Evolutionary conservation across 2,329 filamentous ascomycete species (phyloP).

Genomic region (Penicillium sp.): DNA sequence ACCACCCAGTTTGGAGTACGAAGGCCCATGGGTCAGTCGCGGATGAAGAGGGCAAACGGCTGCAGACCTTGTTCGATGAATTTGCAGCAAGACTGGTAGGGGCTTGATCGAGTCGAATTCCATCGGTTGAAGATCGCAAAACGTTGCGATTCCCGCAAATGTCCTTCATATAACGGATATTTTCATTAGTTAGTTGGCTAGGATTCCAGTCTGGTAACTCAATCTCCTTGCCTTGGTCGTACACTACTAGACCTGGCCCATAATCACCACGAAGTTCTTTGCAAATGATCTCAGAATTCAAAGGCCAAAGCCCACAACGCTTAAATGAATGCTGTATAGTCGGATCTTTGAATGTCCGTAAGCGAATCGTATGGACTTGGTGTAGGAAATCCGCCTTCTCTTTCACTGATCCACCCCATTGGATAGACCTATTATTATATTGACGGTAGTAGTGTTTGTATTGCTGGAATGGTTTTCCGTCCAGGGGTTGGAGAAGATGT

Average conservation of each 20-base stretch:
- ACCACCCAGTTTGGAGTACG: conserved; percentile 19
- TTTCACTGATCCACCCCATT: background rate
- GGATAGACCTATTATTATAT: background rate
- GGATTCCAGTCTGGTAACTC: too few species aligned
- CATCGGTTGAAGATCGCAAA: too few species aligned
- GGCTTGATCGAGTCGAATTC: too few species aligned
- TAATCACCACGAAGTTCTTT: too few species aligned
- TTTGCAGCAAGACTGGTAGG: too few species aligned
- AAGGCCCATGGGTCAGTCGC: conserved; percentile 18
- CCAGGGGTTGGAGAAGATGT: background rate
- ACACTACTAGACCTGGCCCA: too few species aligned
- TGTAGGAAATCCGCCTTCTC: background rate
- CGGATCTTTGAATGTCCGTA: background rate
- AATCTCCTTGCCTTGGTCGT: too few species aligned
- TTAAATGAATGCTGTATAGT: background rate
- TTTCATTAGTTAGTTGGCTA: too few species aligned
- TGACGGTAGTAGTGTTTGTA: background rate
- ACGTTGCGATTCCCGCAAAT: too few species aligned
- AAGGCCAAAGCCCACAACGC: background rate
- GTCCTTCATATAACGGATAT: too few species aligned
- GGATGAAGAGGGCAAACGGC: conserved; percentile 18
- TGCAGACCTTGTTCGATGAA: conserved; percentile 11
- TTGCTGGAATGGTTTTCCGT: background rate
- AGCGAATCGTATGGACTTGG: background rate
- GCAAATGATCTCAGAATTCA: background rate